These are phyloP conservation scores for Elongisporangium prolatum DNA, from an alignment of 352 stramenopile species.

Conservation along the genomic window DNA sequence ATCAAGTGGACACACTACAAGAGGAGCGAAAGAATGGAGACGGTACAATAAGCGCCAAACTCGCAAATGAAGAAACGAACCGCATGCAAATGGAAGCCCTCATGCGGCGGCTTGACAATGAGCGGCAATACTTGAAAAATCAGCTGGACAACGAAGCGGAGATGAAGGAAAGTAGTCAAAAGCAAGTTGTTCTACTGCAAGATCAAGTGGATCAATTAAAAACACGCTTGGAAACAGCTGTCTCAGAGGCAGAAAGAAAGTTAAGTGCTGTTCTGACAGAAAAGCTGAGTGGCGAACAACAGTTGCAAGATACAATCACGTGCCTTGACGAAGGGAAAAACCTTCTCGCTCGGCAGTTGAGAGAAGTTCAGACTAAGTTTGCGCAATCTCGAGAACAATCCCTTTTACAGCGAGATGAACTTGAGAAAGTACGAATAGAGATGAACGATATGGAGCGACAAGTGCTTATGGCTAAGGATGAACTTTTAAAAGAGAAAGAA, in stretches of 20 bases:
- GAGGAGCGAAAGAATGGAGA: constrained; percentile 43
- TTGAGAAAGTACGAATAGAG: constrained; percentile 51
- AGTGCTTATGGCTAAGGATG: constrained; percentile 39
- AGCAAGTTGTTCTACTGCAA: constrained; percentile 32
- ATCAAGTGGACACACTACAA: constrained; percentile 45
- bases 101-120: constrained; percentile 66
- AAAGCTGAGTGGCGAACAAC: constrained; percentile 28
- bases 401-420: constrained; percentile 54
- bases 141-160: constrained; percentile 58
- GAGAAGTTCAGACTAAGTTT: constrained; percentile 59
- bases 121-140: constrained; percentile 79
- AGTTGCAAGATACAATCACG: constrained; percentile 27
- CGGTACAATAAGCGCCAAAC: constrained; percentile 46
- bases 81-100: constrained; percentile 78
- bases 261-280: constrained; percentile 24
- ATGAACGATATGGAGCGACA: constrained; percentile 39
- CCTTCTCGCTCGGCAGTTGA: constrained; percentile 43
- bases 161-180: constrained; percentile 35
- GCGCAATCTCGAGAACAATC: constrained; percentile 47
- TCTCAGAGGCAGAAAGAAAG: constrained; percentile 31
- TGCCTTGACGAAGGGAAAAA: constrained; percentile 51
- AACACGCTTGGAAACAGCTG: constrained; percentile 27
- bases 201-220: constrained; percentile 39
- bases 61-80: constrained; percentile 70
- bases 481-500: constrained; percentile 48